phyloP scores from a whole-genome alignment of 805 yeast species.

The Ogataea methanolica region DNA sequence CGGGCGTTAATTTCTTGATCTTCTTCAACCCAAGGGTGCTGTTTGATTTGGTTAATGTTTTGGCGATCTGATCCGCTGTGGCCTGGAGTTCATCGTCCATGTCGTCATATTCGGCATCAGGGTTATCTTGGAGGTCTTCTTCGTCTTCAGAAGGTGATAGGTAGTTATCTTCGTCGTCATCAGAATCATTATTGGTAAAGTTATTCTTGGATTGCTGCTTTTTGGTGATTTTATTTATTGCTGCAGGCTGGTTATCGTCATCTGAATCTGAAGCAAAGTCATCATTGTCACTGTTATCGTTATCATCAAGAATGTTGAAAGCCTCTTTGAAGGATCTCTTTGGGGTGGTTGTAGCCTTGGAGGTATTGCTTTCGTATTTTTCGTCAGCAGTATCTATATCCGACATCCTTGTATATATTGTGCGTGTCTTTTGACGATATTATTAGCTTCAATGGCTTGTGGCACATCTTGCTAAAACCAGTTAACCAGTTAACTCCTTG shows the following conservation, averaged over 20 bases:
- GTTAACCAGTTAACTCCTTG: too few species aligned
- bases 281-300: conserved; percentile 10
- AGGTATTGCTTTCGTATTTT: too few species aligned
- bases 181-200: conserved; percentile 10
- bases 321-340: conserved; percentile 9
- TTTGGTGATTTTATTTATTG: conserved; percentile 8
- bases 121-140: conserved; percentile 1
- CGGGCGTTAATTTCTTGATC: conserved; percentile 53
- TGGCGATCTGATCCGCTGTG: conserved; percentile 11
- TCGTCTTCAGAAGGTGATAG: conserved; percentile 9
- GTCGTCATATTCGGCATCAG: conserved; percentile 2
- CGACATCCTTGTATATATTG: too few species aligned
- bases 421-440: too few species aligned
- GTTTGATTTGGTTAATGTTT: conserved; percentile 8
- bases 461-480: too few species aligned
- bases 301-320: not conserved
- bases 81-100: conserved; percentile 7
- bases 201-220: conserved; percentile 6
- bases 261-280: conserved; percentile 3
- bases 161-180: conserved; percentile 1
- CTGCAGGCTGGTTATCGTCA: not conserved
- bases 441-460: too few species aligned
- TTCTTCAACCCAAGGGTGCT: conserved; percentile 34
- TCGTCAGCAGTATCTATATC: too few species aligned
- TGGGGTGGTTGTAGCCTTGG: not conserved